phyloP scores from a whole-genome alignment of 1,284 basidiomycete species.

The Pseudozyma pruni region DNA sequence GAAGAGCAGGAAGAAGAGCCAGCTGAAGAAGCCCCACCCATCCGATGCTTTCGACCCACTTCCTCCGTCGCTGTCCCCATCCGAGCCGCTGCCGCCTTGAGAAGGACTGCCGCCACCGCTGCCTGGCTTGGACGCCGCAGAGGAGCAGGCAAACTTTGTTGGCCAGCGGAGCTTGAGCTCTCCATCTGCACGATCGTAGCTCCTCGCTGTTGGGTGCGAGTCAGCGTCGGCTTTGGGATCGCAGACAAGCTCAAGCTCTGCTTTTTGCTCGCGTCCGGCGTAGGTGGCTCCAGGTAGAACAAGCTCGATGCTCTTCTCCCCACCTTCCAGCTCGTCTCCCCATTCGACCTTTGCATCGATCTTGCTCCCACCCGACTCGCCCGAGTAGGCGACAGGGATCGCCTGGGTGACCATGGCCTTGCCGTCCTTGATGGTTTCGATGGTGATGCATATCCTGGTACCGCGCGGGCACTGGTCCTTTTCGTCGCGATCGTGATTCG shows the following conservation, averaged over 20 bases:
- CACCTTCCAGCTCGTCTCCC: constrained; percentile 44
- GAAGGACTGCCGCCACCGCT: constrained; percentile 22
- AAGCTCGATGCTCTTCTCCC: constrained; percentile 48
- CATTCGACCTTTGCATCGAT: constrained; percentile 45
- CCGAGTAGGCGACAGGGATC: constrained; percentile 51
- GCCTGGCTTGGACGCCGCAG: constrained; percentile 21
- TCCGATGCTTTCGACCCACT: constrained; percentile 10
- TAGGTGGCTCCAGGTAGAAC: constrained; percentile 35
- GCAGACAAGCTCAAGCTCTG: constrained; percentile 50
- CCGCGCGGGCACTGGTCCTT: constrained; percentile 50
- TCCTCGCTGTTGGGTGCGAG: constrained; percentile 33
- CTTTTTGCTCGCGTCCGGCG: constrained; percentile 36
- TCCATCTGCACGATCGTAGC: constrained; percentile 42
- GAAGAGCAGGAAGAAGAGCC: constrained; percentile 43
- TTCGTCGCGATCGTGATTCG: constrained; percentile 25
- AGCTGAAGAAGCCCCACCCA: constrained; percentile 51
- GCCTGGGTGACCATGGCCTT: constrained; percentile 46
- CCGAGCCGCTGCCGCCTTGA: constrained; percentile 16
- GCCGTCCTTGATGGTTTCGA: constrained; percentile 47
- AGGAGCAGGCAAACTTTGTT: constrained; percentile 47
- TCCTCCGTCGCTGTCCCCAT: constrained; percentile 7
- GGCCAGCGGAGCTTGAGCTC: constrained; percentile 49
- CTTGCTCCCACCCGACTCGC: constrained; percentile 33
- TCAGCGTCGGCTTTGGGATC: constrained; percentile 40
- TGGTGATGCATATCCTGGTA: constrained; percentile 53